Conservation (phyloP, 2,329 filamentous ascomycete species). For the Didymellaceae sp. region DNA sequence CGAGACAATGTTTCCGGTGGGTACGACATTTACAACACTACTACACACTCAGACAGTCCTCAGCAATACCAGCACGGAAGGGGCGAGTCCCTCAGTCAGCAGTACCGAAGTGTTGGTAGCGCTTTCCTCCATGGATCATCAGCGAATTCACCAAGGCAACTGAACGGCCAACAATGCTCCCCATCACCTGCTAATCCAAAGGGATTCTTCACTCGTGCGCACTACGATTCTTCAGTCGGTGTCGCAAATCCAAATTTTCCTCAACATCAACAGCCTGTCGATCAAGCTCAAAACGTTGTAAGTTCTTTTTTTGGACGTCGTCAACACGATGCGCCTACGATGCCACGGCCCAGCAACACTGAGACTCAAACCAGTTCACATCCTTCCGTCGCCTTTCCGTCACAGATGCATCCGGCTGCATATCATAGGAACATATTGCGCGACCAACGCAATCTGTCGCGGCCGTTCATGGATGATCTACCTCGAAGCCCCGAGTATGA, state of each 20-base stretch:
- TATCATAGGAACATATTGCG: slow-evolving; percentile 19
- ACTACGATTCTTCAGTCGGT: slow-evolving; percentile 3
- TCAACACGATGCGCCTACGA: slow-evolving; percentile 20
- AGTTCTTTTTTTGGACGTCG: slow-evolving; percentile 50
- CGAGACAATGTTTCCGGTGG: slow-evolving; percentile 13
- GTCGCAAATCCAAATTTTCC: not conserved
- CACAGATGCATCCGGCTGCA: slow-evolving; percentile 22
- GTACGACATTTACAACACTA: not conserved
- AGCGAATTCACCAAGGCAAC: slow-evolving; percentile 7
- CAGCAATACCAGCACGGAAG: not conserved
- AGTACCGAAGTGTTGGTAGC: slow-evolving; percentile 23
- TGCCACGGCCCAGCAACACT: slow-evolving; percentile 26
- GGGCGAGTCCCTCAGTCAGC: not conserved
- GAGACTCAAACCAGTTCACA: slow-evolving; percentile 37
- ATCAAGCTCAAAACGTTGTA: slow-evolving; percentile 40
- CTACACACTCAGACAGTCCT: slow-evolving; percentile 6
- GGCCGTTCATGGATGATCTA: slow-evolving; percentile 48
- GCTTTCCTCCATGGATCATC: slow-evolving; percentile 28
- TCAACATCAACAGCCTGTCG: slow-evolving; percentile 15
- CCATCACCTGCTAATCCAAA: slow-evolving; percentile 5
- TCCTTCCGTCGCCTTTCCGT: slow-evolving; percentile 39
- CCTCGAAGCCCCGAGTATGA: no score
- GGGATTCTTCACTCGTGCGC: slow-evolving; percentile 9
- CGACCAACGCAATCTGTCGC: slow-evolving; percentile 38
- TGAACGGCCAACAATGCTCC: not conserved